A percentile compares a stretch with the other conserved stretches of the same genome.
These are phyloP conservation scores for Scheffersomyces illinoinensis DNA, from an alignment of 1,139 yeast genomes.

Conservation along the genomic window DNA sequence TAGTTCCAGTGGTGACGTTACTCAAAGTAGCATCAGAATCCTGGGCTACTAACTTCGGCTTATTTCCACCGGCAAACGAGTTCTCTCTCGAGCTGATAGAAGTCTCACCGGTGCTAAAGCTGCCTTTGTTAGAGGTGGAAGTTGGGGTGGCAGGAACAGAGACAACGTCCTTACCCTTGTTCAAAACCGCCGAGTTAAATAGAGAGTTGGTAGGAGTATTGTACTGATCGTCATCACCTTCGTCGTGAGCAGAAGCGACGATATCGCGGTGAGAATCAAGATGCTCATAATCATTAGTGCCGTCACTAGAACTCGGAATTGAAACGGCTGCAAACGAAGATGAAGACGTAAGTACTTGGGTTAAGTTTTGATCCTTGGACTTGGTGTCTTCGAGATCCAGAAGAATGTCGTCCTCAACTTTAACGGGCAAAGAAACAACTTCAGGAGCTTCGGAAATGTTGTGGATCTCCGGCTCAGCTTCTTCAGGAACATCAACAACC, in stretches of 20 bases:
- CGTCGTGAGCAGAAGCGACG: slow-evolving; percentile 9
- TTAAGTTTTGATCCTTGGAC: slow-evolving; percentile 10
- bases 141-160: slow-evolving; percentile 5
- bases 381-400: slow-evolving; percentile 4
- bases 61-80: slow-evolving; percentile 6
- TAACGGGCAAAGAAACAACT: background rate
- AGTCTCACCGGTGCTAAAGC: slow-evolving; percentile 5
- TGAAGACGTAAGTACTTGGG: slow-evolving; percentile 33
- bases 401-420: slow-evolving; percentile 2
- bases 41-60: slow-evolving; percentile 9
- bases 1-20: slow-evolving; percentile 5
- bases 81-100: slow-evolving; percentile 10
- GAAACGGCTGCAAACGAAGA: slow-evolving; percentile 49
- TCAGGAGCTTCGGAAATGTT: background rate
- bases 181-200: slow-evolving; percentile 15
- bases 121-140: background rate
- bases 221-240: slow-evolving; percentile 18
- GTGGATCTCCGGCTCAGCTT: background rate
- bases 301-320: slow-evolving; percentile 22
- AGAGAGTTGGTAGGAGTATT: slow-evolving; percentile 27
- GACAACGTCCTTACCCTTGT: background rate
- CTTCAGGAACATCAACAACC: slow-evolving; percentile 1
- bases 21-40: slow-evolving; percentile 7
- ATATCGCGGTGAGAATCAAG: slow-evolving; percentile 8
- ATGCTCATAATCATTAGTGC: slow-evolving; percentile 17